Evolutionary conservation across 441 rosid species (phyloP), one percentile per base, ranked within the genome.

Genomic region (Populus tomentosa): DNA sequence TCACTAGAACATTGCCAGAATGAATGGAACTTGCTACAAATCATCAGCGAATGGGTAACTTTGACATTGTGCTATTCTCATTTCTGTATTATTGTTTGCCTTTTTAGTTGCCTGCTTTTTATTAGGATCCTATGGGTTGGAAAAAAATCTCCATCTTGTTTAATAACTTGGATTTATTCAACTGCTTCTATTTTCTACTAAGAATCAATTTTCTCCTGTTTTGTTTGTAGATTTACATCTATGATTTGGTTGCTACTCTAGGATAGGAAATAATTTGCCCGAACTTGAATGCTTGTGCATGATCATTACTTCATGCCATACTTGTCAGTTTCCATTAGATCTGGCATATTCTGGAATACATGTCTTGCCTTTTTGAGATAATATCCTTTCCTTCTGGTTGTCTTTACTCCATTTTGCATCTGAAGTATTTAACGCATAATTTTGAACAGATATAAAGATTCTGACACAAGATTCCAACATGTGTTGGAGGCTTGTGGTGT

Each of bases 401-500:
- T 68, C 71, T 69, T 73, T 40, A n/a, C 11, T 32, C 30, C 63
- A 28, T 23, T 11, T 75, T 14, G 10, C 23, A 35, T 38, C 35
- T 23, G 59, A 75, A 69, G 33, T 63, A 26, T 77, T 36, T 28
- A 30, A 62, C 42, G 65, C 6, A 70, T 71, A 53, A 56, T 78
- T 72, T 77, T 59, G 46, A 79, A 84, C 91, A 93, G 98, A 83
- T 95, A 93, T 69, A 63, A 87, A 7, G 99, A 95, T 85, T 95
- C 99, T n/a, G 95, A 93, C 36, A 90, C 83, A 87, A 90, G 97
- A 80, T 93, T 95, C 82, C 96, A 88, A 76, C 94, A 93, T 72
- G 97, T 93, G 68, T 82, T 95, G 83, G 97, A 91, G 78, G 98
- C 99, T 79, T 91, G 97, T 79, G 99, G 99, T 59, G 96, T 92